A percentile compares a stretch with the other conserved stretches of the same genome.
Conservation (phyloP, 2,329 filamentous ascomycete genomes). For the Bisporella sp. region DNA sequence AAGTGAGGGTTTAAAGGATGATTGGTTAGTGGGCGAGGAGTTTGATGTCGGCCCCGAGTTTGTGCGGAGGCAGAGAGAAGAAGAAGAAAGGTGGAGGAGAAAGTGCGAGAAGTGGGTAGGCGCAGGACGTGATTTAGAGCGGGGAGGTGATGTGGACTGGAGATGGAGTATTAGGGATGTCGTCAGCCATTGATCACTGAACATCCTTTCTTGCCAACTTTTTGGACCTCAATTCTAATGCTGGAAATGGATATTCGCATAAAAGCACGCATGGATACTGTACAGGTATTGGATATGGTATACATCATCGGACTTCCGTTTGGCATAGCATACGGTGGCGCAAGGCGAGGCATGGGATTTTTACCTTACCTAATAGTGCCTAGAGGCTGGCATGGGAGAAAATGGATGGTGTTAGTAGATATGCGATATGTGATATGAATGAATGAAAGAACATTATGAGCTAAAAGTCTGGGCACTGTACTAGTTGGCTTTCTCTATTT, state of each 20-base stretch:
- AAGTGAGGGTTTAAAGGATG: conserved; percentile 57
- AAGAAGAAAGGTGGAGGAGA: conserved; percentile 85
- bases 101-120: conserved; percentile 84
- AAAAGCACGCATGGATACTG: too few species aligned
- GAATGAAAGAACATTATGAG: too few species aligned
- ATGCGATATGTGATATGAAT: too few species aligned
- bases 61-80: conserved; percentile 77
- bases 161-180: conserved; percentile 68
- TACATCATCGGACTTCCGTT: background rate
- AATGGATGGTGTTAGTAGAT: too few species aligned
- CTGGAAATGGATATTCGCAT: too few species aligned
- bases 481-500: too few species aligned
- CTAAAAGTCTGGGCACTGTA: too few species aligned
- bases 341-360: background rate
- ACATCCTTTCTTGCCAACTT: background rate
- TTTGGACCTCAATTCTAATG: background rate
- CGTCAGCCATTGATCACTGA: conserved; percentile 28
- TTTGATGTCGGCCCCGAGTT: conserved; percentile 97
- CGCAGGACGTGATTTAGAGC: conserved; percentile 35
- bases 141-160: conserved; percentile 54
- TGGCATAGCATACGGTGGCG: background rate
- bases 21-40: conserved; percentile 87
- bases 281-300: background rate
- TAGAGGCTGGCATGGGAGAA: too few species aligned
- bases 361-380: too few species aligned